Evolutionary conservation across 2,329 filamentous ascomycete species (phyloP).

Genomic region (Fusarium lyarnte): DNA sequence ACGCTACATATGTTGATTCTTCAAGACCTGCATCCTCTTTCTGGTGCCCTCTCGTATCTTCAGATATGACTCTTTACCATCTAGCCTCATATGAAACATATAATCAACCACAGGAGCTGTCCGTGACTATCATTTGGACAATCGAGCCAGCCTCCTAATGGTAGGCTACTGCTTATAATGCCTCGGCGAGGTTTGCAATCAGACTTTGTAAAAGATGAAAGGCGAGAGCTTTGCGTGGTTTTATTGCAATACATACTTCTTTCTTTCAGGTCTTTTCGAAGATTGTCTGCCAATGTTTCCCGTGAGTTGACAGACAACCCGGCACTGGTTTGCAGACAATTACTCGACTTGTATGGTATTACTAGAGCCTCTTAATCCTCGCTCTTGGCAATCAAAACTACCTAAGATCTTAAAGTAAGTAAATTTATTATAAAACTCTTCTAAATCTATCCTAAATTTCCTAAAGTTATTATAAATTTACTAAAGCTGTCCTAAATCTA

Average conservation of each 20-base stretch:
- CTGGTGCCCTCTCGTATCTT: too few relatives aligned
- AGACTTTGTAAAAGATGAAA: not conserved
- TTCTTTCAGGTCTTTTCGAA: fast-evolving
- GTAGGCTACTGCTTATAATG: not conserved
- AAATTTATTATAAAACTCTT: not conserved
- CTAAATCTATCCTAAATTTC: not conserved
- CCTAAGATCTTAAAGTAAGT: not conserved
- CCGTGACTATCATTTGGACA: not conserved
- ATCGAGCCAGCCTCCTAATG: too few relatives aligned
- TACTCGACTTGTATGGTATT: not conserved
- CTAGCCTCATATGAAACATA: not conserved
- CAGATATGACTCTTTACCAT: fast-evolving
- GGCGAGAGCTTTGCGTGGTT: fast-evolving
- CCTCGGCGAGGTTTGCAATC: not conserved
- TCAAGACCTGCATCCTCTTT: too few relatives aligned
- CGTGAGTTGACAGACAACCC: not conserved
- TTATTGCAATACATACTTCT: not conserved
- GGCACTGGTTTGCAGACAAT: not conserved
- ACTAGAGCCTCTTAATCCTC: not conserved
- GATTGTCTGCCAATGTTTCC: not conserved
- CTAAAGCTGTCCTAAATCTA: too few relatives aligned
- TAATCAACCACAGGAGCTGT: not conserved
- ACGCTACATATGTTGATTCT: fast-evolving
- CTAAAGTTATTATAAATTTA: not conserved
- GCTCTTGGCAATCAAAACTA: not conserved